Percentiles rank a stretch among this genome's conserved stretches.
Evolutionary conservation across 2,329 filamentous ascomycete genomes (phyloP).

Genomic region (Penicillium vulpinum): DNA sequence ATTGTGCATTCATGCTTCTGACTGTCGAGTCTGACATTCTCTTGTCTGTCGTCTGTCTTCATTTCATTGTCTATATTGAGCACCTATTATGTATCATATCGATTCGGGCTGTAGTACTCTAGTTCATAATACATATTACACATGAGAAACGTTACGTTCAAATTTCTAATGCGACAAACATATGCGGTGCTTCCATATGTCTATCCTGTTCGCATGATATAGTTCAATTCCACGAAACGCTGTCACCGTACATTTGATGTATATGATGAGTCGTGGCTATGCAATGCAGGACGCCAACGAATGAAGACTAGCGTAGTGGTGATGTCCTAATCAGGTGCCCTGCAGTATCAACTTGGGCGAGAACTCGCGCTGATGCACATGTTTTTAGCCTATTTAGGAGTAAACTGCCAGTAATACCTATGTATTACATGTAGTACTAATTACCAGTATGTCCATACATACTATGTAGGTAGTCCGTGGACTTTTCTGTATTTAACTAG

Average conservation of each 20-base stretch:
- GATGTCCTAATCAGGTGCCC: too few relatives aligned
- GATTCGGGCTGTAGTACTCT: neutral
- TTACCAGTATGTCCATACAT: too few relatives aligned
- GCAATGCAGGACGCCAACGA: neutral
- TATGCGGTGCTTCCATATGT: neutral
- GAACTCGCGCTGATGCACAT: too few relatives aligned
- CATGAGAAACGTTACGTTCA: neutral
- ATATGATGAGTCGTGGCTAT: neutral
- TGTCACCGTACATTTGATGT: neutral
- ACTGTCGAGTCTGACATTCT: neutral
- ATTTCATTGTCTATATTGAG: neutral
- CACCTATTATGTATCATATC: conserved; percentile 2
- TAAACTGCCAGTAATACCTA: too few relatives aligned
- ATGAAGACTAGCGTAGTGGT: neutral
- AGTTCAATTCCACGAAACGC: neutral
- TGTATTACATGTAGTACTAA: too few relatives aligned
- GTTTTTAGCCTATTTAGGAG: too few relatives aligned
- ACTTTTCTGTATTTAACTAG: too few relatives aligned
- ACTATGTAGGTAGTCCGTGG: too few relatives aligned
- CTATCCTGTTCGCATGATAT: neutral
- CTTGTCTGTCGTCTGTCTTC: neutral
- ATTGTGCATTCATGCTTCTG: neutral
- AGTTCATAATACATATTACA: neutral
- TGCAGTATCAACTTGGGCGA: too few relatives aligned
- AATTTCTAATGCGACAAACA: neutral